phyloP scores from a whole-genome alignment of 257 asterid genomes.

The Rhazya stricta region DNA sequence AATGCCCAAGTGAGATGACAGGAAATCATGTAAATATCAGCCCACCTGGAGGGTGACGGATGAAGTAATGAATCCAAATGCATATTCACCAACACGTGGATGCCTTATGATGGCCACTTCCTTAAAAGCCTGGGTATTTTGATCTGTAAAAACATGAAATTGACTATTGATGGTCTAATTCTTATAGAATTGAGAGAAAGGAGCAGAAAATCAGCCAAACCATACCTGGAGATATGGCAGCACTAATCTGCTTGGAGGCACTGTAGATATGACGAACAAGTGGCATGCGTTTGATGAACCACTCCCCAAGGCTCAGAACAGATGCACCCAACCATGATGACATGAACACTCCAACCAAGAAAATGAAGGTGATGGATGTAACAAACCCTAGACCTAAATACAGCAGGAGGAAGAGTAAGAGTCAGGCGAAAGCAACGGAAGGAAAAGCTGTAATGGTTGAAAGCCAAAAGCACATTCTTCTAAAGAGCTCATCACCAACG shows the following conservation, averaged over 20 bases:
- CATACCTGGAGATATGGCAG: slow-evolving; percentile 78
- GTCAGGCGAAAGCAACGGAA: no score
- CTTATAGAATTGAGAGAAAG: slow-evolving; percentile 5
- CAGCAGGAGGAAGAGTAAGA: slow-evolving; percentile 5
- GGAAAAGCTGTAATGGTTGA: neutral
- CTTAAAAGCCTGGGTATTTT: slow-evolving; percentile 68
- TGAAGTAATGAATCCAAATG: slow-evolving; percentile 77
- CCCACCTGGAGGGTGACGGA: slow-evolving; percentile 60
- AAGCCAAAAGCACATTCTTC: neutral
- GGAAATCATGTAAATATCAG: neutral
- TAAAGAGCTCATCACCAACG: neutral
- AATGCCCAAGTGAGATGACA: neutral
- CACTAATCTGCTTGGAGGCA: slow-evolving; percentile 81
- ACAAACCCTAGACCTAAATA: slow-evolving; percentile 67
- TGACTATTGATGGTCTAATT: slow-evolving; percentile 16
- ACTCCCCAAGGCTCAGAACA: slow-evolving; percentile 65
- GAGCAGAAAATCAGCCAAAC: slow-evolving; percentile 19
- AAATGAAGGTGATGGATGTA: slow-evolving; percentile 65
- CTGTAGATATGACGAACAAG: slow-evolving; percentile 71
- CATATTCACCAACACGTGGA: slow-evolving; percentile 83
- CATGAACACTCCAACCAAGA: slow-evolving; percentile 79
- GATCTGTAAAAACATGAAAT: slow-evolving; percentile 39
- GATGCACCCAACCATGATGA: slow-evolving; percentile 84
- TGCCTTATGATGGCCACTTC: slow-evolving; percentile 81
- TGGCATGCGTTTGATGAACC: slow-evolving; percentile 83